Conservation (phyloP, 352 stramenopile species). For the Peronospora destructor region DNA sequence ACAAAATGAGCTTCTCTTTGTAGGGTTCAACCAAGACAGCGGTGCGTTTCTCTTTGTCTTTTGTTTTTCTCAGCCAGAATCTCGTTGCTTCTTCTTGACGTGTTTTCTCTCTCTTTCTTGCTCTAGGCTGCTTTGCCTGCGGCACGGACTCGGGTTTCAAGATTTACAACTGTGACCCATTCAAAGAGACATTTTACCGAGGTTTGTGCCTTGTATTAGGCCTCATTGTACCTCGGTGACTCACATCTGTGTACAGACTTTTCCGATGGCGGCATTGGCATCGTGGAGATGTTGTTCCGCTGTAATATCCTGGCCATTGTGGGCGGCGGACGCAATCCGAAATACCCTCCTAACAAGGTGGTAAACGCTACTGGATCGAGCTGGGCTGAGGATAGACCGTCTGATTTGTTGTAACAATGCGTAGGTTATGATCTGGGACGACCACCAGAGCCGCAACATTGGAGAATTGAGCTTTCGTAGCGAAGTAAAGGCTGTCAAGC, state of each 20-base stretch:
- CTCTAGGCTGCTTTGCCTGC: conserved; percentile 88
- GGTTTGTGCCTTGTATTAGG: conserved; percentile 25
- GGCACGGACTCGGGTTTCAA: conserved; percentile 96
- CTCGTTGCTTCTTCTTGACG: neutral
- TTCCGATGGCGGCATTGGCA: conserved; percentile 92
- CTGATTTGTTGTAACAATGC: conserved; percentile 1
- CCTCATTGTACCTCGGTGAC: too few relatives aligned
- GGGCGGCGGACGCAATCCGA: conserved; percentile 85
- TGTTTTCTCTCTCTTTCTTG: neutral
- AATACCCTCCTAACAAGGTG: conserved; percentile 95
- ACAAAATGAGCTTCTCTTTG: conserved; percentile 91
- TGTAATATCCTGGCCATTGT: conserved; percentile 97
- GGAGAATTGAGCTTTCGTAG: conserved; percentile 97
- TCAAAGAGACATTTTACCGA: conserved; percentile 95
- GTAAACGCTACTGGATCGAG: neutral
- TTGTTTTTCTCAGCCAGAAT: neutral
- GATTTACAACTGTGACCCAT: conserved; percentile 98
- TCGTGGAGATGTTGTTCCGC: conserved; percentile 99
- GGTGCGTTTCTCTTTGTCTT: conserved; percentile 30
- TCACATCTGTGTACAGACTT: conserved; percentile 56
- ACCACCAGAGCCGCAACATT: conserved; percentile 96
- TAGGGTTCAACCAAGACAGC: conserved; percentile 93
- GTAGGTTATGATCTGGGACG: conserved; percentile 98
- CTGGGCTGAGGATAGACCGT: neutral
- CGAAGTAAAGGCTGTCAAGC: conserved; percentile 92